Evolutionary conservation across 495 filamentous ascomycete species (phyloP), one percentile per base, ranked within the genome.

Genomic region (Zalerion maritima): DNA sequence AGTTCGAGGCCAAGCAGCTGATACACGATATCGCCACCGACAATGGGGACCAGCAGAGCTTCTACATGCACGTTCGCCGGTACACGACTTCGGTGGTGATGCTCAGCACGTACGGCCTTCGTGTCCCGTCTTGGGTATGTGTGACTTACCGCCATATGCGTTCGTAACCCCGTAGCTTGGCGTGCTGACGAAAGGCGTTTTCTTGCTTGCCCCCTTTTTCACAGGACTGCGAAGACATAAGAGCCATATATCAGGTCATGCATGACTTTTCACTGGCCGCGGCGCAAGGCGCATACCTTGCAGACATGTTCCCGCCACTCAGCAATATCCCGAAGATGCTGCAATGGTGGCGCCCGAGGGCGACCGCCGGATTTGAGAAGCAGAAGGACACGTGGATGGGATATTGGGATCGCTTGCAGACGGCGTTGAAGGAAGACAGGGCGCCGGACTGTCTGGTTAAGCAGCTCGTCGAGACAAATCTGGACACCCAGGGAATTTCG

Each of bases 211-310:
- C n/a, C n/a, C n/a, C n/a, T n/a, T n/a, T n/a, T 32, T 46, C 49
- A 7, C 34, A 62, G 20, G 45, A 63, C 19, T 50, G 57, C 12
- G 36, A 53, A 12, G 41, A 63, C 21, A 57, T 67, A 26, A 40
- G 43, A 11, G 47, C 57, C 29, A 46, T 60, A 9, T 57, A 63
- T 30, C 36, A 60, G 15, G 60, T 53, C 23, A 64, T 66, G 60
- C 57, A 58, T 7, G 62, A 58, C 35, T 50, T 55, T 39, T 54
- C 62, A 18, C 52, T 47, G 1, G 45, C 66, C 34, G 66, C 65
- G 36, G 58, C 63, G 23, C 62, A 62, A 1, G 62, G 62, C 16
- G 53, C 53, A 15, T 67, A 58, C 38, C 36, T 52, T 33, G 62
- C 58, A 5, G 62, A 67, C 33, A 50, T 52, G 5, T 65, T 62